Evolutionary conservation across 768 basidiomycete genomes (phyloP).

Genomic region (Lepiota venenata): DNA sequence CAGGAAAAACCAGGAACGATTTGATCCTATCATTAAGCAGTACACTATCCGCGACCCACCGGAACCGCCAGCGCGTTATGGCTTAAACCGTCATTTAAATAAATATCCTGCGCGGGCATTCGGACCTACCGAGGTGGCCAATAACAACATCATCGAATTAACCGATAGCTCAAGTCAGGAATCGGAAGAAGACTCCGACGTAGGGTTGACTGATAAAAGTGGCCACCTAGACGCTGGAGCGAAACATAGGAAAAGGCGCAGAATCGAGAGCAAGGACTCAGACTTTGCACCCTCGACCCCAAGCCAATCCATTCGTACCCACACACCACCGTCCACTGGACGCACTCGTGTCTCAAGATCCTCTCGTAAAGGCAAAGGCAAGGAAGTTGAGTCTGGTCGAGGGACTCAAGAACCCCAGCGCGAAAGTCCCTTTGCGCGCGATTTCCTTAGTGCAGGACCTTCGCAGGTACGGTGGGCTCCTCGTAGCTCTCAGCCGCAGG

Average conservation of each 20-base stretch:
- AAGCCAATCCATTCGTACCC: not conserved
- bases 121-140: not conserved
- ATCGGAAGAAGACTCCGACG: conserved; percentile 1
- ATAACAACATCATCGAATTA: conserved; percentile 12
- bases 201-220: not conserved
- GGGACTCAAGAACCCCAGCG: not conserved
- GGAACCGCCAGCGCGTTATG: conserved; percentile 18
- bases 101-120: conserved; percentile 1
- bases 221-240: not conserved
- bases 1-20: conserved; percentile 30
- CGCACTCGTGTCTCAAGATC: not conserved
- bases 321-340: not conserved
- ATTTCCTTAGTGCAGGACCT: not conserved
- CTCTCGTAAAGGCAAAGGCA: not conserved
- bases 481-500: not conserved
- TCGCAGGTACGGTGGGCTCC: not conserved
- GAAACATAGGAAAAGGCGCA: not conserved
- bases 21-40: conserved; percentile 32
- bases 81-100: conserved; percentile 22
- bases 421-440: not conserved
- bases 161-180: not conserved
- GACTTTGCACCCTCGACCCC: not conserved
- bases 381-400: not conserved
- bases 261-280: not conserved
- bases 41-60: conserved; percentile 19